Base-by-base conservation (phyloP, 495 filamentous ascomycete genomes). In the Collariella sp. region DNA sequence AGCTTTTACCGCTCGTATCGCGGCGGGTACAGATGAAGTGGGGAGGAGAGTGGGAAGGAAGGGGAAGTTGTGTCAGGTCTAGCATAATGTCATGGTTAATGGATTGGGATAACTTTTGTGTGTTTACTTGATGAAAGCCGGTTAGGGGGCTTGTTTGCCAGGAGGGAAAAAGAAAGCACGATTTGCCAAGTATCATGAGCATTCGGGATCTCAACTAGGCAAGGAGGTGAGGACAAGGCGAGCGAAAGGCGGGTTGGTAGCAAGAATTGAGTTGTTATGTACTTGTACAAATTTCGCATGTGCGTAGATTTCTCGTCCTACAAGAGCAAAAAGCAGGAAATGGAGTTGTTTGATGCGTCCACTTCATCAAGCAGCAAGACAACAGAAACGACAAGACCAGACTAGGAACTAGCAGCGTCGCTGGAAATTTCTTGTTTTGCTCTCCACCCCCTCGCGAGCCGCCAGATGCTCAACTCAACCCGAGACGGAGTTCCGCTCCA, bases 1-100 rank as follows among this genome's bases (percentile, higher is more conserved):
- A 85, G 86, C 62, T 91, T 93, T 67, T 89, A 88, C 65, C 80
- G 85, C 33, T 90, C 86, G 15, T 89, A 83, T 68, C 82, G 83
- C 75, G 81, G 82, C 47, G 76, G 66, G 35, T 59, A 57, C 39
- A 60, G 50, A 52, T 60, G 46, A 44, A 13, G 19, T 40, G 29
- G 3, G 4, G 20, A 20, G 33, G 10, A 23, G 3, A 34, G 36
- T 31, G 41, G 10, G 20, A 16, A n/a, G n/a, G 40, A 10, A 2
- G 19, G 7, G 22, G n/a, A 31, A 23, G 22, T 34, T 34, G n/a
- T 29, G 31, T 11, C 79, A 45, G 76, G 80, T n/a, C 63, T 83
- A 69, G 12, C 18, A 36, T 40, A 31, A 45, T 45, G 57, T 43
- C 38, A 35, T 50, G 41, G 40, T n/a, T 45, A 40, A 11, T 42